Base-by-base conservation (phyloP, 441 rosid species). In the Adansonia grandidieri region DNA sequence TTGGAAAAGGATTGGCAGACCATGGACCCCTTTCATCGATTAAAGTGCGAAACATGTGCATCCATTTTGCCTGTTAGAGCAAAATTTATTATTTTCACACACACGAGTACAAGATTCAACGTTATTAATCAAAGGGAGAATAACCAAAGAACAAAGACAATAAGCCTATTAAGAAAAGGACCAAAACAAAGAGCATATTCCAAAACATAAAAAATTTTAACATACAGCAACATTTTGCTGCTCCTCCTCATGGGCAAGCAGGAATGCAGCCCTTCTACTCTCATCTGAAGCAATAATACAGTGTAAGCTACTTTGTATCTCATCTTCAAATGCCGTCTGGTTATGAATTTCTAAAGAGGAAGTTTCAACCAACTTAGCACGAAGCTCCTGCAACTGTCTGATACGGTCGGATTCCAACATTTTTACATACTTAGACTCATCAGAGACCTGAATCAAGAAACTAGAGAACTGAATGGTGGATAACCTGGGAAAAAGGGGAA, bases 21-120 rank as follows among this genome's bases (percentile, higher is more conserved):
- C 99, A 97, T 44, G 99, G 98, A 78, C 99, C 98, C 85, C 99
- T 88, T 83, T 93, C 99, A 85, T 97, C 99, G 81, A 95, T 93
- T 85, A 95, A 86, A 81, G 92, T 82, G 71, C 99, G 98, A 77
- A 94, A 92, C 93, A 97, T 86, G 89, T 89, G 98, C 82, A 95
- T 93, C 98, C 98, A 97, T 84, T 93, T 97, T 86, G 89, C 97
- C 97, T 93, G 84, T 77, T 62, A 72, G 73, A 68, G 66, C n/a
- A 79, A 76, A 78, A 53, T n/a, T 67, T 22, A 64, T 80, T n/a
- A 14, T 45, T 71, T 77, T 60, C 17, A 73, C 42, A 77, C 14
- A 74, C 17, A 74, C 13, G 56, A 76, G 71, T 54, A 42, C 70
- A 24, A 80, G 63, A 61, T 67, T 79, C 65, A 67, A 60, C 6